Base-by-base conservation (phyloP, 306 rosid genomes). In the Vigna hirtella region DNA sequence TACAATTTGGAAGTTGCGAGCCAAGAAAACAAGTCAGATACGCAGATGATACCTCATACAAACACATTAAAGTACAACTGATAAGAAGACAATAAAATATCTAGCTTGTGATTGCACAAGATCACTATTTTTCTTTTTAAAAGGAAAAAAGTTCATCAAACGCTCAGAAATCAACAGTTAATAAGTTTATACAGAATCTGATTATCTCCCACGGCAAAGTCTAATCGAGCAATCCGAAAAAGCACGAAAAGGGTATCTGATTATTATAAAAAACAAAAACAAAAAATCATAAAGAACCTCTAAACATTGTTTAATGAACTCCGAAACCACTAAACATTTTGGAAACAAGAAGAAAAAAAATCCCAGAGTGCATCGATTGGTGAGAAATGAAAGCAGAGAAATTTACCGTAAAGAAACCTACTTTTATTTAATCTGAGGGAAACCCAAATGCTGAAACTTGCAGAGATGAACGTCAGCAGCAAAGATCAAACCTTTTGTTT, bases 401-500 rank as follows among this genome's bases (percentile, higher is more conserved):
- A 69, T 62, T 62, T 36, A 56, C 2, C 2, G 43, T 28, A 86
- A 83, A 83, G 77, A 51, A 66, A 83, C 91, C 89, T 81, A 73
- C 82, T 42, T 70, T 84, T 82, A 77, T 81, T 62, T 77, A 77
- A 67, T 72, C 77, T 5, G 28, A 75, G 81, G 77, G 79, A 64
- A 84, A 70, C 77, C 72, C 83, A 88, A 83, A 86, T 77, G 90
- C 79, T 57, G 77, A 51, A 66, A 58, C 12, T 66, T 20, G 64
- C 66, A 83, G 55, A 63, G 70, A 42, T 20, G 71, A 66, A 79
- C 62, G 67, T 76, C 24, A 70, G 70, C 34, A 70, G 51, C 76
- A 63, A 84, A 83, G 70, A 47, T 5, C 47, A 73, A 26, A 82
- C 71, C 73, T 8, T 40, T 79, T 82, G 56, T 61, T 66, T 14